A percentile compares a stretch with the other conserved stretches of the same genome.
Conservation (phyloP, 1,139 yeast genomes). For the Blastobotrys persicus region DNA sequence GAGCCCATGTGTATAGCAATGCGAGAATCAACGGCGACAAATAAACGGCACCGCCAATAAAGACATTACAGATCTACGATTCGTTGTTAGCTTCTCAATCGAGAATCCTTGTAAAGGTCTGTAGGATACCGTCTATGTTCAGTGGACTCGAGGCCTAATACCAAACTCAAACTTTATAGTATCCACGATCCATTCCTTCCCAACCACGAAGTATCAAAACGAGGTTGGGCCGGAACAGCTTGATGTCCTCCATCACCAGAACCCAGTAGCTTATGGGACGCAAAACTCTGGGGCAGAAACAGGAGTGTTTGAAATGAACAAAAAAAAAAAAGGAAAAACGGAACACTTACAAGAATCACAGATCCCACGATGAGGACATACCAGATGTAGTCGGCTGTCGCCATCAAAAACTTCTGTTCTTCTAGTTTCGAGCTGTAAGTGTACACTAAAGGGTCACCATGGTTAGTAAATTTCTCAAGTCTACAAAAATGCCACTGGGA, state of each 20-base stretch:
- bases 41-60: constrained; percentile 4
- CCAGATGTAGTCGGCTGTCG: constrained; percentile 35
- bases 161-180: constrained; percentile 8
- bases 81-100: background rate
- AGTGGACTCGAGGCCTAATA: background rate
- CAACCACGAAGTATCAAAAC: constrained; percentile 31
- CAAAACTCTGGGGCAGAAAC: constrained; percentile 35
- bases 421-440: constrained; percentile 35
- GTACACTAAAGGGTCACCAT: constrained; percentile 28
- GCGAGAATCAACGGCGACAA: constrained; percentile 25
- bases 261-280: constrained; percentile 33
- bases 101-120: constrained; percentile 2
- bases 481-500: no score
- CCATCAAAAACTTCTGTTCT: constrained; percentile 30
- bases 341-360: constrained; percentile 34
- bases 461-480: constrained; percentile 10
- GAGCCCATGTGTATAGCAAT: constrained; percentile 40
- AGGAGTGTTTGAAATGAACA: constrained; percentile 27
- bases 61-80: constrained; percentile 1
- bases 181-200: constrained; percentile 31
- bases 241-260: constrained; percentile 39
- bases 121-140: constrained; percentile 12
- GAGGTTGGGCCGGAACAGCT: constrained; percentile 22
- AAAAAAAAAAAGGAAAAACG: constrained; percentile 6
- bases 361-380: constrained; percentile 33